A percentile compares a stretch with the other conserved stretches of the same genome.
phyloP scores from a whole-genome alignment of 164 flowering plant genomes.

The Nelumbo lutea region DNA sequence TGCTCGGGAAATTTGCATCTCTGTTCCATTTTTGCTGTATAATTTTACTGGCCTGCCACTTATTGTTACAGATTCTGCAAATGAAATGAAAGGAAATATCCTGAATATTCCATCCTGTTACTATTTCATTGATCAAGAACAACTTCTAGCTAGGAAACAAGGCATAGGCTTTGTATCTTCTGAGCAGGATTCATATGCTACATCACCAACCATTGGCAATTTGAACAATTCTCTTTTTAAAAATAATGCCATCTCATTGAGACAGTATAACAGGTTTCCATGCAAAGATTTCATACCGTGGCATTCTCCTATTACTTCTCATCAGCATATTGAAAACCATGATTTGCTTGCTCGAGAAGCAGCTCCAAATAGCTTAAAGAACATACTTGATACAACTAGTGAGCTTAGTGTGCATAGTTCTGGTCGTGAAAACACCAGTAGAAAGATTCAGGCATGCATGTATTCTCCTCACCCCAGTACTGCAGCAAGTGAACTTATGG shows the following conservation, averaged over 20 bases:
- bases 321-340: slow-evolving; percentile 8
- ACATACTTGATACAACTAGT: slow-evolving; percentile 12
- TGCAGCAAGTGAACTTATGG: slow-evolving; percentile 55
- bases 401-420: slow-evolving; percentile 17
- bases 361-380: slow-evolving; percentile 12
- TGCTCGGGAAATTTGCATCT: slow-evolving; percentile 73
- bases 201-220: slow-evolving; percentile 9
- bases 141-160: slow-evolving; percentile 29
- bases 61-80: slow-evolving; percentile 36
- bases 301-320: slow-evolving; percentile 12
- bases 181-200: slow-evolving; percentile 22
- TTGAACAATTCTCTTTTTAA: slow-evolving; percentile 16
- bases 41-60: slow-evolving; percentile 79
- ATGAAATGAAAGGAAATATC: slow-evolving; percentile 36
- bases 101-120: slow-evolving; percentile 64
- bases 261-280: slow-evolving; percentile 20
- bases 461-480: slow-evolving; percentile 61
- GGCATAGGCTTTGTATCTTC: slow-evolving; percentile 53
- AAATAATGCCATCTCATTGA: slow-evolving; percentile 26
- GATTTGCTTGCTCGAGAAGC: slow-evolving; percentile 11
- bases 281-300: slow-evolving; percentile 21
- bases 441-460: slow-evolving; percentile 55
- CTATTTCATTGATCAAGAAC: slow-evolving; percentile 37
- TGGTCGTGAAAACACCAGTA: slow-evolving; percentile 23
- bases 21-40: slow-evolving; percentile 73